Evolutionary conservation across 2,329 filamentous ascomycete genomes (phyloP), one percentile per base, ranked within the genome.

Genomic region (Xylariaceae sp.): DNA sequence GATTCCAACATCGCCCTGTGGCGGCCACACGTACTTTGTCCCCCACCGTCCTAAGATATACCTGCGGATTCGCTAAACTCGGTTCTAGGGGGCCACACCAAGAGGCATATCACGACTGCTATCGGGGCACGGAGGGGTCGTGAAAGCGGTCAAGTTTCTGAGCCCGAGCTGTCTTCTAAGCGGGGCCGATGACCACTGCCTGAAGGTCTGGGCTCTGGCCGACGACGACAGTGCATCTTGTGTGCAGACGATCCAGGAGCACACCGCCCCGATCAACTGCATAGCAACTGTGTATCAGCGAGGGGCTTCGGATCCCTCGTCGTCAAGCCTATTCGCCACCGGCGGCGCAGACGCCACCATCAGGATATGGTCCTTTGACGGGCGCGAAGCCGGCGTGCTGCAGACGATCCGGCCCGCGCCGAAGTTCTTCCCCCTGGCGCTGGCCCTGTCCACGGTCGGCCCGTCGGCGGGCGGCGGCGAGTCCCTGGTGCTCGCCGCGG

Each of bases 1-100:
- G 86, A 93, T 59, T 79, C 80, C 47, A 92, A 92, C 61, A 73
- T 98, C 48, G 90, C 88, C 27, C 56, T 96, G 25, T 98, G 92
- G 92, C 69, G 78, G 54, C 88, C 88, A 36, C 60, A 71, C 55
- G 85, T 89, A 68, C 60, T 78, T 40, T 23, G n/a, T 5, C 10
- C 19, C 7, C 5, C 22, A 13, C 17, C 13, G 13, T n/a, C n/a
- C n/a, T 19, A 13, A 5, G 5, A 26, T 26, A 26, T 26, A 14
- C n/a, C 24, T 6, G 24, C 21, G 15, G n/a, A 5, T 11, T 14
- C 12, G 15, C 24, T 26, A 12, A 26, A 11, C 6, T 11, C 8
- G n/a, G 12, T n/a, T 5, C n/a, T 27, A 42, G 67, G 54, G 49
- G 26, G 37, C 55, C 12, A 45, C 49, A 25, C 56, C 59, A 16